A percentile compares a stretch with the other conserved stretches of the same genome.
phyloP scores from a whole-genome alignment of 306 rosid genomes.

The Trifolium pratense region DNA sequence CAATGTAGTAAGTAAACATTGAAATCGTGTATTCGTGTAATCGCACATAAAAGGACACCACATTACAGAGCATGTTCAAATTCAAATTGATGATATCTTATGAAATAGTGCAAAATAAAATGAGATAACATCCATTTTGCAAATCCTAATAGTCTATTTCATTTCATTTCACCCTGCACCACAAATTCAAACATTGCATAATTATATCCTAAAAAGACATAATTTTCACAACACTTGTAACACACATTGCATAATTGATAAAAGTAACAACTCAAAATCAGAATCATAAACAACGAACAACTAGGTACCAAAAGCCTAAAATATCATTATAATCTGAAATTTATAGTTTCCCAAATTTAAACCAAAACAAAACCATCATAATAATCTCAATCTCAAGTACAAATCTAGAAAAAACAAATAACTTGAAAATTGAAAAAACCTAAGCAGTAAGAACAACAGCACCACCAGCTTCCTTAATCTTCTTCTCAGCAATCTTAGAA shows the following conservation, averaged over 20 bases:
- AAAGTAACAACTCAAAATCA: background rate
- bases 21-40: too few species aligned
- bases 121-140: too few species aligned
- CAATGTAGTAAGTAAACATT: too few species aligned
- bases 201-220: background rate
- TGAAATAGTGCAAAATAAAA: too few species aligned
- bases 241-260: background rate
- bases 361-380: conserved; percentile 3
- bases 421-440: conserved; percentile 37
- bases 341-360: background rate
- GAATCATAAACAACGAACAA: background rate
- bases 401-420: background rate
- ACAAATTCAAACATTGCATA: too few species aligned
- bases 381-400: background rate
- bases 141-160: too few species aligned
- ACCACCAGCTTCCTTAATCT: conserved; percentile 91
- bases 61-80: too few species aligned
- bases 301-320: background rate
- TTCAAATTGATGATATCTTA: too few species aligned
- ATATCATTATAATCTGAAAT: background rate
- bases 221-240: background rate
- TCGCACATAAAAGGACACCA: background rate
- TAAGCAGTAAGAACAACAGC: conserved; percentile 85
- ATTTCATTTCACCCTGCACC: too few species aligned
- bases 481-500: conserved; percentile 83